Conservation (phyloP, 148 eudicot genomes). For the Camellia lanceoleosa region DNA sequence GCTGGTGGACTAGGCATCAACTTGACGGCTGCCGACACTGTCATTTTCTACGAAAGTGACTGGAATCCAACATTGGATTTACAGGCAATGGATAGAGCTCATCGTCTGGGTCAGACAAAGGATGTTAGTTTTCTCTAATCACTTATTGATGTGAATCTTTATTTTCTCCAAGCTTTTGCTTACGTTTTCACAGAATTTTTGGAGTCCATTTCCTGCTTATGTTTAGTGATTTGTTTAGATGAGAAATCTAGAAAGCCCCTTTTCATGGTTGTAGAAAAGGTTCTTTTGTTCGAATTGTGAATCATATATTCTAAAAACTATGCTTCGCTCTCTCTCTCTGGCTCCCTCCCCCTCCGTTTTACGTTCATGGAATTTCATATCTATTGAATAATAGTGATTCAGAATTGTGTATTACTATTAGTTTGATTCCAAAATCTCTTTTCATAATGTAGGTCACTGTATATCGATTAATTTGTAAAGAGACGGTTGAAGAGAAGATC, state of each 20-base stretch:
- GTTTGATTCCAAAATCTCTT: constrained; percentile 3
- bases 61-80: constrained; percentile 99
- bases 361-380: too few relatives aligned
- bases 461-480: constrained; percentile 90
- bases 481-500: constrained; percentile 95
- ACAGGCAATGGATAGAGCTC: constrained; percentile 99
- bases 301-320: too few relatives aligned
- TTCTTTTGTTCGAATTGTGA: too few relatives aligned
- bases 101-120: constrained; percentile 97
- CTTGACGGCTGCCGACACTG: constrained; percentile 97
- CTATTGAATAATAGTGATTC: too few relatives aligned
- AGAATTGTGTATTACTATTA: not conserved
- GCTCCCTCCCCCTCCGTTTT: too few relatives aligned
- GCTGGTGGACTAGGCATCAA: constrained; percentile 98
- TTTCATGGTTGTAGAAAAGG: too few relatives aligned
- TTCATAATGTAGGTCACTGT: constrained; percentile 70
- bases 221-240: too few relatives aligned
- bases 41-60: constrained; percentile 96
- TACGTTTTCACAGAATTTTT: too few relatives aligned
- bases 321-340: too few relatives aligned
- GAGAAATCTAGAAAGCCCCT: too few relatives aligned
- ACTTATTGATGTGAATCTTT: not conserved
- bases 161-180: too few relatives aligned
- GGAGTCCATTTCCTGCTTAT: too few relatives aligned
- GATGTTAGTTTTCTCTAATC: constrained; percentile 58